These are phyloP conservation scores for Kodamaea restingae DNA, from an alignment of 805 yeast genomes.

Conservation along the genomic window DNA sequence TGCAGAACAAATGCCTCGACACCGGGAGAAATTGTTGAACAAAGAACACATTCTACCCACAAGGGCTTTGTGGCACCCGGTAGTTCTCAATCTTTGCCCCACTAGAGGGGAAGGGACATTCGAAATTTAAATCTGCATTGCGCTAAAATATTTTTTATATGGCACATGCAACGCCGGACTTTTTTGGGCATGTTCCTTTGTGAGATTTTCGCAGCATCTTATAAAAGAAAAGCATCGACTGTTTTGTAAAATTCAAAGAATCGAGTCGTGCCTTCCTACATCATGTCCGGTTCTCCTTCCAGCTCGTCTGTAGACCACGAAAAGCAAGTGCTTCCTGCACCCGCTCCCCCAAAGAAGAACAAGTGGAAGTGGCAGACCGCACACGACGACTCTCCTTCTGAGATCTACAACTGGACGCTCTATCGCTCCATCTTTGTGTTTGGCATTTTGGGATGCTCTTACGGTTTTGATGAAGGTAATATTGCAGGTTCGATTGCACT, in stretches of 20 bases:
- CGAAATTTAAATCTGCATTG: too few species aligned
- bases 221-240: not conserved
- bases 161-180: too few species aligned
- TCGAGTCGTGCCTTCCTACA: not conserved
- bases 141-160: too few species aligned
- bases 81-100: too few species aligned
- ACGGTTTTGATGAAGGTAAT: slow-evolving; percentile 23
- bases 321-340: slow-evolving; percentile 2
- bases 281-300: not conserved
- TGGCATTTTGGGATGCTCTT: slow-evolving; percentile 35
- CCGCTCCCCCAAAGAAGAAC: slow-evolving; percentile 4
- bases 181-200: too few species aligned
- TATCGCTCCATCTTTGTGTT: slow-evolving; percentile 42
- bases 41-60: too few species aligned
- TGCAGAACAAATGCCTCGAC: too few species aligned
- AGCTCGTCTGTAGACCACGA: slow-evolving; percentile 5
- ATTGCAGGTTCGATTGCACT: slow-evolving; percentile 21
- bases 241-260: not conserved
- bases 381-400: slow-evolving; percentile 18
- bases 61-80: not conserved
- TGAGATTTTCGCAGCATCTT: too few species aligned
- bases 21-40: too few species aligned
- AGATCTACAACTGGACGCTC: slow-evolving; percentile 20
- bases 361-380: slow-evolving; percentile 16
- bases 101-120: too few species aligned